Evolutionary conservation across 2,329 filamentous ascomycete species (phyloP), one percentile per base, ranked within the genome.

Genomic region (Arthrobotrys musiformis): DNA sequence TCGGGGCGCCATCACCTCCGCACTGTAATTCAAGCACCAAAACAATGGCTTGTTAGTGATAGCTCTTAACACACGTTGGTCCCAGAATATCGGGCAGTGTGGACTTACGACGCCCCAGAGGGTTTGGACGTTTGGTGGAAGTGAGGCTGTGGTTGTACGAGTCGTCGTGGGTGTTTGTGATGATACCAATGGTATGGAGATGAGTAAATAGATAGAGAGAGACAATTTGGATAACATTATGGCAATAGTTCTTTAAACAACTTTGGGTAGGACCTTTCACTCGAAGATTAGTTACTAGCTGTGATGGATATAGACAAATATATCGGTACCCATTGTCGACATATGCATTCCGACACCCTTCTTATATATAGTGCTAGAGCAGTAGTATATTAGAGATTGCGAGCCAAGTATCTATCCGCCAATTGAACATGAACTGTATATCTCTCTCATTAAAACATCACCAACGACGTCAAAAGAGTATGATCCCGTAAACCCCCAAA

Each of bases 21-120:
- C 63, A 67, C 62, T 66, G 9, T 37, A 28, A 48, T 19, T n/a
- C n/a, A n/a, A n/a, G n/a, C n/a, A n/a, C 1, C 24, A 15, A 28
- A 8, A 17, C 1, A 28, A 35, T 35, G 15, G 42, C 17, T 37
- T 42, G 17, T 26, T 52, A 52, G 30, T 4, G 11, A 52, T 61
- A 2, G n/a, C 4, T 35, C 3, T 22, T 11, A n/a, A 56, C 19
- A 13, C n/a, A 11, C 28, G 19, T 33, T 40, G 30, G 19, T n/a
- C n/a, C n/a, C n/a, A n/a, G n/a, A n/a, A n/a, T n/a, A n/a, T n/a
- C n/a, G n/a, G n/a, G n/a, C n/a, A 11, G 4, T 11, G 28, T 24
- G 2, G n/a, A 48, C 52, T 40, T 60, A 61, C 64, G 4, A 50
- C n/a, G 30, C 52, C 52, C 52, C 52, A 69, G 13, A 69, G 40